phyloP scores from a whole-genome alignment of 2,329 filamentous ascomycete genomes.

The Macrophomina pseudophaseolina region DNA sequence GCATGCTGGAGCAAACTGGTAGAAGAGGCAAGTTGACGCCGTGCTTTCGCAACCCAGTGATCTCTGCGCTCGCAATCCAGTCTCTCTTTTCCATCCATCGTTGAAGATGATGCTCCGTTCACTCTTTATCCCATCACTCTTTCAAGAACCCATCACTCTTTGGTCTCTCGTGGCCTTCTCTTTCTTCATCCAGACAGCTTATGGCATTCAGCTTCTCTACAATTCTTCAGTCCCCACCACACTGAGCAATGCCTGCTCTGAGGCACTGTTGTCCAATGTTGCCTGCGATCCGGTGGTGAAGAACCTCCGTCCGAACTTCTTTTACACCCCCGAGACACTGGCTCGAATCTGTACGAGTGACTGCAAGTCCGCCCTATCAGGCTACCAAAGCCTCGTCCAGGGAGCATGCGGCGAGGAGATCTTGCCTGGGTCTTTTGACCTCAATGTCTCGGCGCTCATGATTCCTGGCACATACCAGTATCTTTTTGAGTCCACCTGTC shows the following conservation, averaged over 20 bases:
- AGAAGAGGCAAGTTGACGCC: not conserved
- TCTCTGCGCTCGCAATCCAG: not conserved
- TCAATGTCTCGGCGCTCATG: not conserved
- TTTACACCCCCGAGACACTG: not conserved
- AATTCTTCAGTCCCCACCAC: not conserved
- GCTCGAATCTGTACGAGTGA: not conserved
- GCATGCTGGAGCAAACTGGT: not conserved
- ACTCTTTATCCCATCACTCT: not conserved
- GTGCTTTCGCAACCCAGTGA: not conserved
- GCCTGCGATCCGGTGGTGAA: not conserved
- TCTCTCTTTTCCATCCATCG: not conserved
- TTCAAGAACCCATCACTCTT: not conserved
- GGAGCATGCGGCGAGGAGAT: not conserved
- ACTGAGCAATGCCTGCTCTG: not conserved
- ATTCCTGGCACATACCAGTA: not conserved
- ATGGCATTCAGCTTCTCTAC: not conserved
- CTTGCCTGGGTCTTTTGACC: not conserved
- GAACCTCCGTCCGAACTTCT: not conserved
- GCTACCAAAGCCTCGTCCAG: not conserved
- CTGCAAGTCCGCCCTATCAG: not conserved
- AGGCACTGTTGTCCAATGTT: not conserved
- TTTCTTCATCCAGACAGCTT: not conserved
- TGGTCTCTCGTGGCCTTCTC: not conserved
- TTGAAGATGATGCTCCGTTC: not conserved
- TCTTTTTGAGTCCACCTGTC: not conserved